Conservation (phyloP, 805 yeast genomes). For the Starmerella kuoi region DNA sequence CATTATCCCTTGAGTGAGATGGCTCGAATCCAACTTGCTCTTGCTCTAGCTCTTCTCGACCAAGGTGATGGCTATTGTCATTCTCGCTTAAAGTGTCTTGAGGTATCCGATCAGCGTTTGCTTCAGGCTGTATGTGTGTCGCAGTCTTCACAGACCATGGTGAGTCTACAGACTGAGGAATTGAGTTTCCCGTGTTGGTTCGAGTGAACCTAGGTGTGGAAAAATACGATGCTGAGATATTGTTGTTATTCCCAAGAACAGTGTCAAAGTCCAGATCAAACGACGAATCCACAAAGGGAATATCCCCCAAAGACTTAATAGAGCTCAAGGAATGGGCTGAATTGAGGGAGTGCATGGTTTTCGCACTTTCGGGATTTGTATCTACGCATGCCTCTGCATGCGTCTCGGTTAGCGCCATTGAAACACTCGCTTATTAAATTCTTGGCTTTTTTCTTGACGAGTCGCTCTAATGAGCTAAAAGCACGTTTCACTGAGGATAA, state of each 20-base stretch:
- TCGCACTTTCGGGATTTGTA: background rate
- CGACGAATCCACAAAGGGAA: conserved; percentile 21
- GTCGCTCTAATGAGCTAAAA: too few relatives aligned
- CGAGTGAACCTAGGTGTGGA: conserved; percentile 6
- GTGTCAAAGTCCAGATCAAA: conserved; percentile 14
- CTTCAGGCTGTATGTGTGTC: background rate
- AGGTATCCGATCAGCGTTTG: too few relatives aligned
- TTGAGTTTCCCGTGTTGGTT: background rate
- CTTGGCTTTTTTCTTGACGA: too few relatives aligned
- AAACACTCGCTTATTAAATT: too few relatives aligned
- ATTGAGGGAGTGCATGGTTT: background rate
- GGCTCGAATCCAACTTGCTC: background rate
- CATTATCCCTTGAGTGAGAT: background rate
- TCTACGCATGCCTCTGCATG: background rate
- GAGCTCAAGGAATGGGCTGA: conserved; percentile 6
- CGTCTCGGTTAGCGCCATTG: background rate
- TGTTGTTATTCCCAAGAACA: background rate
- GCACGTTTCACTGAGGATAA: too few relatives aligned
- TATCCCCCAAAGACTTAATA: conserved; percentile 23
- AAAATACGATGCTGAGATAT: conserved; percentile 4
- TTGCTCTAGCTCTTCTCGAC: background rate
- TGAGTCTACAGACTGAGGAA: background rate
- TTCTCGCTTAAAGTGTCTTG: background rate
- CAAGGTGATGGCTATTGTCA: too few relatives aligned
- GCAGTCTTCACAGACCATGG: background rate